These are phyloP conservation scores for Dendrobium huoshanense DNA, from an alignment of 106 monocot genomes.

Conservation along the genomic window DNA sequence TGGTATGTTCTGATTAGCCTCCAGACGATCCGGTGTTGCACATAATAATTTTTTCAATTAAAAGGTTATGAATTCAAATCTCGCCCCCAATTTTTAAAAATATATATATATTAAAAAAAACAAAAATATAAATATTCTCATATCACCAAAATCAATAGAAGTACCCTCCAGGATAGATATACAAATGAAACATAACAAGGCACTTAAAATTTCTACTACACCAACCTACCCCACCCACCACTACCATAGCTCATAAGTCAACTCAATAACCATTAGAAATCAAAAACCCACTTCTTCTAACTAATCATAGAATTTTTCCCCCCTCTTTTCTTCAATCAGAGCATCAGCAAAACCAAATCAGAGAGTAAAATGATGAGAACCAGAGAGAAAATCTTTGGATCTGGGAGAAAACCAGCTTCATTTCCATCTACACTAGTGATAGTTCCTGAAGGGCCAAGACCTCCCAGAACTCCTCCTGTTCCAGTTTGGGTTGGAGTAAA, in stretches of 20 bases:
- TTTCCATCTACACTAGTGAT: slow-evolving; percentile 6
- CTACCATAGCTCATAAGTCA: background rate
- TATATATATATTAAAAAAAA: no score
- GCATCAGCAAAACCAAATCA: background rate
- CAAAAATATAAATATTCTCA: no score
- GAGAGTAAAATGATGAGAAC: background rate
- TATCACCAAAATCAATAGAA: background rate
- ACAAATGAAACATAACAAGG: background rate
- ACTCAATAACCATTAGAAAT: background rate
- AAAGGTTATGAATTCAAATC: no score
- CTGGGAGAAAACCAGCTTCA: slow-evolving; percentile 6
- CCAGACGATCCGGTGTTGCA: no score
- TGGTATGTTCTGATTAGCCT: no score
- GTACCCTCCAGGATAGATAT: background rate
- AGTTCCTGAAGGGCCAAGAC: slow-evolving; percentile 20
- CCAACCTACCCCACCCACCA: background rate
- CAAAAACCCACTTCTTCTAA: background rate
- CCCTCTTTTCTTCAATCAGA: background rate
- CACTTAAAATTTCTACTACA: background rate
- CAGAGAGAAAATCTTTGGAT: no score
- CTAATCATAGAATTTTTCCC: no score
- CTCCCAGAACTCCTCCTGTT: slow-evolving; percentile 9
- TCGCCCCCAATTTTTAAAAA: no score
- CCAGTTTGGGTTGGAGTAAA: slow-evolving; percentile 8
- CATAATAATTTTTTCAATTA: no score